Evolutionary conservation across 1,139 yeast species (phyloP), one percentile per base, ranked within the genome.

Genomic region (Sugiyamaella novakii): DNA sequence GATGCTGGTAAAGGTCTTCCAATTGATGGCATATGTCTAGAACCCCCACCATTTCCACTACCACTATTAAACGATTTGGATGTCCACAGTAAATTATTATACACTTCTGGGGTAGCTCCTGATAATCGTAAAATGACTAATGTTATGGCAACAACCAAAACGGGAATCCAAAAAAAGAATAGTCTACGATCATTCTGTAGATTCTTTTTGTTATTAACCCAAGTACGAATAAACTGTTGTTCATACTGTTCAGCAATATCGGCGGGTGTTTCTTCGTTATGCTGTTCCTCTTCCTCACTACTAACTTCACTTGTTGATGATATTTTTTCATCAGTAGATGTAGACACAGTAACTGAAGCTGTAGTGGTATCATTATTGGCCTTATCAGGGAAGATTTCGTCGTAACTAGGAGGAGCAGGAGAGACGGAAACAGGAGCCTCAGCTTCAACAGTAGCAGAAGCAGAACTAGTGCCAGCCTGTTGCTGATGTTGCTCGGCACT

Each of bases 141-240:
- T 11, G 63, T 54, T 10, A 64, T 53, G 2, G 57, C 53, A 29
- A 58, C 30, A 7, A 64, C 46, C 38, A 64, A 49, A 17, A 65
- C 58, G 5, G 69, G 69, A 15, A 64, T 46, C 98, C 98, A 89
- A 76, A 89, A 89, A 63, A 88, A 86, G 51, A 88, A 71, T 59
- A 89, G 73, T 88, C 88, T 85, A 61, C 82, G 85, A 66, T 89
- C 98, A 61, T 88, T 85, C 59, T 80, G 81, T 56, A 86, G 81
- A 28, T 84, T 78, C 65, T 84, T 84, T 37, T 68, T 59, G 44
- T 64, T 63, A 39, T 55, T 54, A 42, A 55, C 49, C 55, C 62
- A 63, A 43, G 63, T 61, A 36, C 53, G 48, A 40, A 62, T 51
- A 46, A 63, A 51, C 43, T 61, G 60, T 48, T 62, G 59, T 44